Percentiles rank a stretch among this genome's conserved stretches.
Conservation (phyloP, 2,329 filamentous ascomycete genomes). For the Bipolaris zeicola region DNA sequence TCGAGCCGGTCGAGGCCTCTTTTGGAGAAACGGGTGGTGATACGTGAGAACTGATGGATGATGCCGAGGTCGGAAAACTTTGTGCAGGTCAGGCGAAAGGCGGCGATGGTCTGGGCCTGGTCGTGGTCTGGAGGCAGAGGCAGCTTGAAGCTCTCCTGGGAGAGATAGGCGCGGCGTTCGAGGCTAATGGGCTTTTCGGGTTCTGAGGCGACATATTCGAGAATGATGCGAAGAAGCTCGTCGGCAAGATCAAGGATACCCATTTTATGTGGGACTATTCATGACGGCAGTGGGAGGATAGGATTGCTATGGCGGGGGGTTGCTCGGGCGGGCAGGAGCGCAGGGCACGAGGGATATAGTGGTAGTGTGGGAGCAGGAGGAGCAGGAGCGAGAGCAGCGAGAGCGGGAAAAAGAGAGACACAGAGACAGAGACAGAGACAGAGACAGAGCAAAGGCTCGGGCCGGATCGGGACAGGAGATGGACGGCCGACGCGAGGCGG, state of each 20-base stretch:
- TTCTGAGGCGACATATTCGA: constrained; percentile 59
- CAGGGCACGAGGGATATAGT: constrained; percentile 26
- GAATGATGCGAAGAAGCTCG: constrained; percentile 57
- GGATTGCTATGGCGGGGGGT: constrained; percentile 11
- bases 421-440: neutral
- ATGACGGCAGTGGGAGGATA: constrained; percentile 24
- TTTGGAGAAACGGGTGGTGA: constrained; percentile 58
- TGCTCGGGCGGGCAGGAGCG: constrained; percentile 16
- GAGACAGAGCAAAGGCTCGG: constrained; percentile 23
- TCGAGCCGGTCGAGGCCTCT: constrained; percentile 58
- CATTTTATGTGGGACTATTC: constrained; percentile 42
- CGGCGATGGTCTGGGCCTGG: constrained; percentile 53
- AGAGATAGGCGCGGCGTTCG: constrained; percentile 58
- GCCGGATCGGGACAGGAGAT: constrained; percentile 30
- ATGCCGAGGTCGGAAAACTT: constrained; percentile 54
- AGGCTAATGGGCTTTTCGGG: constrained; percentile 57
- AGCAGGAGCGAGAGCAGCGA: no score
- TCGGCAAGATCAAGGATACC: constrained; percentile 53
- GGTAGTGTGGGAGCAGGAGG: constrained; percentile 19
- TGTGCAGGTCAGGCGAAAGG: constrained; percentile 51
- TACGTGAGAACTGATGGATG: constrained; percentile 57
- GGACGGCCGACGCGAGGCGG: constrained; percentile 29
- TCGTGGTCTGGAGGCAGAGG: constrained; percentile 51
- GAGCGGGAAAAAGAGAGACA: no score
- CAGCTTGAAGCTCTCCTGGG: constrained; percentile 58